Percentiles rank a stretch among this genome's conserved stretches.
Conservation (phyloP, 305 asterid genomes). For the Fraxinus latifolia region DNA sequence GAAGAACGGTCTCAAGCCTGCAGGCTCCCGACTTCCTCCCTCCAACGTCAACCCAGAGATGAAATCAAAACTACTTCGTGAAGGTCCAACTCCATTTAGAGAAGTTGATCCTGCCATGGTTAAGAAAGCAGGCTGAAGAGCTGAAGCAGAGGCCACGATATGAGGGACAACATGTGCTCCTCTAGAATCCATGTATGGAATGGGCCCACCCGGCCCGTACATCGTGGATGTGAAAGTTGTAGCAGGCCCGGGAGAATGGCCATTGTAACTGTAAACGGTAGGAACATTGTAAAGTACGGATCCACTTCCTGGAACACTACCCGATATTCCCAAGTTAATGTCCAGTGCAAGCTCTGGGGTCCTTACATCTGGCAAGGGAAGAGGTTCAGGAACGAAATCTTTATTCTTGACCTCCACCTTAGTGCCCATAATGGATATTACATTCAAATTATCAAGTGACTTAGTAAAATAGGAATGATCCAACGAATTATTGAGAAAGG, state of each 20-base stretch:
- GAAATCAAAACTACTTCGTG: slow-evolving; percentile 54
- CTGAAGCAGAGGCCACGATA: slow-evolving; percentile 45
- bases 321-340: slow-evolving; percentile 44
- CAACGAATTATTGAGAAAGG: slow-evolving; percentile 40
- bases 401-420: slow-evolving; percentile 58
- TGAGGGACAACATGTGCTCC: slow-evolving; percentile 68
- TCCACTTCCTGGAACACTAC: slow-evolving; percentile 48
- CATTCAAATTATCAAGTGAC: slow-evolving; percentile 38
- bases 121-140: slow-evolving; percentile 43
- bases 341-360: slow-evolving; percentile 39
- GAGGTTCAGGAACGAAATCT: slow-evolving; percentile 36
- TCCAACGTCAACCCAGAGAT: slow-evolving; percentile 45
- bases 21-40: slow-evolving; percentile 42
- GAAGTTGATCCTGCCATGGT: slow-evolving; percentile 39
- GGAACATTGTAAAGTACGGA: slow-evolving; percentile 43
- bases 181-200: slow-evolving; percentile 67
- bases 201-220: slow-evolving; percentile 49
- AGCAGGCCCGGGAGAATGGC: slow-evolving; percentile 40
- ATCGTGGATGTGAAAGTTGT: slow-evolving; percentile 45
- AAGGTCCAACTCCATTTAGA: slow-evolving; percentile 45
- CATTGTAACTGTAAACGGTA: slow-evolving; percentile 47
- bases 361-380: slow-evolving; percentile 42
- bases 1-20: slow-evolving; percentile 48
- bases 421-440: slow-evolving; percentile 71
- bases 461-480: slow-evolving; percentile 34